Evolutionary conservation across 2,329 filamentous ascomycete species (phyloP), one percentile per base, ranked within the genome.

Genomic region (Aureobasidium pullulans): DNA sequence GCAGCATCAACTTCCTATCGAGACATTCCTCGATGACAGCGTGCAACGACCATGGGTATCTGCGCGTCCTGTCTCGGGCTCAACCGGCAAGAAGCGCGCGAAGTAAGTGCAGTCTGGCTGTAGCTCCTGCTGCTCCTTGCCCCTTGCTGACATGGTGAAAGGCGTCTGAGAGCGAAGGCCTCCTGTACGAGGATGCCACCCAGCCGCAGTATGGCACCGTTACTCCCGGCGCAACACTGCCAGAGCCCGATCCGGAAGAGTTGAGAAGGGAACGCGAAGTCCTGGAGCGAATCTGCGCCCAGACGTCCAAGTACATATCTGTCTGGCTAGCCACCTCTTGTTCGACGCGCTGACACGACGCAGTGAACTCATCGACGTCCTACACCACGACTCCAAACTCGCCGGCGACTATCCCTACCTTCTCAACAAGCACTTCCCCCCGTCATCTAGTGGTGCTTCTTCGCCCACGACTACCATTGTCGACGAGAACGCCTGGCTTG

Each of bases 311-410:
- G 77, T 79, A 66, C 60, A 40, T 37, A 74, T 69, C 44, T 47
- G 29, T 43, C 49, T 23, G 40, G 54, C 53, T 59, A 48, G 44
- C 29, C 50, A 11, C 40, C 28, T 40, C 54, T 53, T n/a, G 32
- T 3, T 29, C 34, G 43, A 39, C 23, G 39, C 34, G 28, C 32
- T 49, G 19, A 44, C 29, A 19, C 16, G 16, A 56, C 69, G 28
- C 62, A 79, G 77, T 67, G 77, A 79, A 64, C 70, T 79, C 68
- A 79, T 79, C 65, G 75, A 79, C 66, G 76, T 78, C 63, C 72
- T 75, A 54, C 76, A 79, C 54, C 70, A 71, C 52, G 70, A 73
- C 64, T 69, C 72, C 46, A 74, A 73, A 60, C 66, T 70, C 61
- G 60, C 64, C 52, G 69, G 68, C 60, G 74, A 76, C 61, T 76